Evolutionary conservation across 768 basidiomycete species (phyloP).

Genomic region (Chalciporus pseudorubinellus): DNA sequence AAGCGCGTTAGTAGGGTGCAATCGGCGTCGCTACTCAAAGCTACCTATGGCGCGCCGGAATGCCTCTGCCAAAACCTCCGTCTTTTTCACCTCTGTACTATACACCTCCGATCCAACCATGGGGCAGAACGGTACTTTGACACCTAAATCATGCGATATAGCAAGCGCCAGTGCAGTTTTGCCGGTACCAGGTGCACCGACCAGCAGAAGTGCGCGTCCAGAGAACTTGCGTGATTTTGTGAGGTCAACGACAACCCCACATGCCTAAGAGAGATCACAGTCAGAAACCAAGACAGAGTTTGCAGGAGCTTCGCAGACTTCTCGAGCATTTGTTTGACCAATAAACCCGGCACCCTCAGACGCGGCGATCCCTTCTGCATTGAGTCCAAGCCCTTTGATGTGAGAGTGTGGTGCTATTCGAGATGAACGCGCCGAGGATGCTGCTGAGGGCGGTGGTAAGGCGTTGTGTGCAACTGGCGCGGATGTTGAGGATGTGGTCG

Average conservation of each 20-base stretch:
- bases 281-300: not conserved
- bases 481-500: constrained; percentile 46
- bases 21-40: no score
- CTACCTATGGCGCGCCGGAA: constrained; percentile 94
- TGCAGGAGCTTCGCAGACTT: constrained; percentile 48
- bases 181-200: constrained; percentile 95
- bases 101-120: constrained; percentile 99
- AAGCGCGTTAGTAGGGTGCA: not conserved
- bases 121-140: constrained; percentile 95
- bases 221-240: constrained; percentile 92
- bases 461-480: constrained; percentile 71
- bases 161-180: constrained; percentile 98
- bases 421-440: constrained; percentile 64
- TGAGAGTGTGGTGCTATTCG: constrained; percentile 92
- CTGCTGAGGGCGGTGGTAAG: constrained; percentile 61
- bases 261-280: constrained; percentile 54
- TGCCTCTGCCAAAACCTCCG: constrained; percentile 92
- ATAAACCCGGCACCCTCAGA: constrained; percentile 82
- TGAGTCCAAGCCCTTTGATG: constrained; percentile 93
- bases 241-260: constrained; percentile 86
- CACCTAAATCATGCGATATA: constrained; percentile 89
- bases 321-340: constrained; percentile 86
- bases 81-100: constrained; percentile 97
- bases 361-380: constrained; percentile 75
- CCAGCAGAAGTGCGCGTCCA: constrained; percentile 87